Evolutionary conservation across 495 filamentous ascomycete species (phyloP), one percentile per base, ranked within the genome.

Genomic region (Xylaria flabelliformis): DNA sequence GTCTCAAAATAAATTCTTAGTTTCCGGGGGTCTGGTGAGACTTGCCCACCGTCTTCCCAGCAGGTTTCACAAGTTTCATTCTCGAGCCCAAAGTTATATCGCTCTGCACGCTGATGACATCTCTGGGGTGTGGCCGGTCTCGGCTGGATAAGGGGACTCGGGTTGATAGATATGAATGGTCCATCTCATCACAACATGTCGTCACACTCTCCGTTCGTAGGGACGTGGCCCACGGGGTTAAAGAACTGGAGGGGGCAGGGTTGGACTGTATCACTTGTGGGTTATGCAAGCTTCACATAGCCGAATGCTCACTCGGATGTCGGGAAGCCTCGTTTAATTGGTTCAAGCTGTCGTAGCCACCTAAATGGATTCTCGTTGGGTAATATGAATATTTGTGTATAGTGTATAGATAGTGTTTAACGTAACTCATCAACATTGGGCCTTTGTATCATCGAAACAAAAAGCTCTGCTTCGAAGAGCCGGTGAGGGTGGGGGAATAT

Each of bases 401-500:
- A 26, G 70, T 29, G 63, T 39, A 67, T 67, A 34, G 53, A 17
- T 12, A 39, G 63, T 29, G 63, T 39, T 61, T 67, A 34, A 64
- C 51, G 63, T 55, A 21, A 51, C 39, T 36, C 51, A 48, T 59
- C 10, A 41, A 50, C 51, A 59, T 59, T 72, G 29, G 62, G 69
- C 69, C 39, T 64, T 73, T 67, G 71, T 65, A 75, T 73, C 58
- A 46, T 56, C 48, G 71, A 72, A 77, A 71, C 73, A 66, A 75
- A 72, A 10, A 72, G 39, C 50, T 36, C 53, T 63, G 71, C 67
- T 74, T 74, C 41, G 53, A 36, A 64, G 61, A 59, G 32, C 62
- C 50, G 63, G 42, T 58, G 26, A 68, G 62, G n/a, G 48, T 68
- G 69, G 46, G 69, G 58, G 73, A 67, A 74, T 74, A 67, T 67